Evolutionary conservation across 768 basidiomycete genomes (phyloP), one percentile per base, ranked within the genome.

Genomic region (Tricholomella constricta): DNA sequence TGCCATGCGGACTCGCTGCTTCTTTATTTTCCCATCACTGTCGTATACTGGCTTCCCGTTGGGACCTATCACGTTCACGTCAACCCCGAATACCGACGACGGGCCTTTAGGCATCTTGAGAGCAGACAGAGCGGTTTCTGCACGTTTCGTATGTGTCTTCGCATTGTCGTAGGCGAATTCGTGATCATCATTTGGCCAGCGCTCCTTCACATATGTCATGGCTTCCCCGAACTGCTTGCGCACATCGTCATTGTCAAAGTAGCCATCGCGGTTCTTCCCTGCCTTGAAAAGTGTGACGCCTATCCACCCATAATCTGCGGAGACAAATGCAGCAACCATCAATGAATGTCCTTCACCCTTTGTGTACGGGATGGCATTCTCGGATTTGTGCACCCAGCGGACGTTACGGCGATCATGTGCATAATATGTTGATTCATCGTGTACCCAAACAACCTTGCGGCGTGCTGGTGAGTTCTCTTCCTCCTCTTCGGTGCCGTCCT

Each of bases 321-420:
- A 71, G 1, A 73, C 66, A 56, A 68, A 72, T 48, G 73, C 66
- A 0, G 68, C 62, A n/a, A 72, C 61, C 70, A 73, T 73, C 10
- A 70, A 40, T 7, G 70, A 73, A 1, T 52, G 52, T 4, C 72
- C 52, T 35, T 73, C 71, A 5, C 72, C 72, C 25, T 55, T 55
- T 19, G 40, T 26, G 6, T 29, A n/a, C 20, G 48, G 48, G 15
- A 43, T 42, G 7, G 57, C 51, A 4, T 43, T 58, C 32, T 51
- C 61, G 8, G 26, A 14, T 10, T 22, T 20, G 25, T 63, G 57
- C 19, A 66, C 59, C 66, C 69, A 70, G 5, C 54, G 27, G 7
- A 42, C 25, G 22, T 59, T 60, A 2, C 55, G 44, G 1, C 55
- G 54, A 46, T 73, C 65, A 58, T 73, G 59, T 8, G 62, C 61